phyloP scores from a whole-genome alignment of 768 basidiomycete genomes.

The Pholiota molesta region DNA sequence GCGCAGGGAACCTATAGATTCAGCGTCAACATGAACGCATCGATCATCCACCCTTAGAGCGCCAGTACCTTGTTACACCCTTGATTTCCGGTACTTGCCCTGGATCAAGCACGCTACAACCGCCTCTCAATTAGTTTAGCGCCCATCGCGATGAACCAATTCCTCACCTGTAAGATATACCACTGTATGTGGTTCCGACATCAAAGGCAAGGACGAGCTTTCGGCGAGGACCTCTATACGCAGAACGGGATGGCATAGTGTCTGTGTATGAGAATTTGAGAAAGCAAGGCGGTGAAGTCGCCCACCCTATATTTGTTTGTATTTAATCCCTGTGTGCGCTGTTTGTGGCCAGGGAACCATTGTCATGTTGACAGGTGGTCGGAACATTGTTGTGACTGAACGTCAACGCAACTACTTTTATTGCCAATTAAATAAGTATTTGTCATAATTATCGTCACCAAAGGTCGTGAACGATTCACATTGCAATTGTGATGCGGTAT shows the following conservation, averaged over 20 bases:
- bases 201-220: conserved; percentile 47
- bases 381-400: no score
- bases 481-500: no score
- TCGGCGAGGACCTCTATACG: conserved; percentile 37
- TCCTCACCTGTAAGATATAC: conserved; percentile 32
- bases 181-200: conserved; percentile 47
- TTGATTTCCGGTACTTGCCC: conserved; percentile 40
- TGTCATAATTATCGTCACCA: no score
- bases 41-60: background rate
- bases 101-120: conserved; percentile 40
- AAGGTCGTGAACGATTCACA: no score
- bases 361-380: no score
- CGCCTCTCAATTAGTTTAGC: background rate
- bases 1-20: conserved; percentile 45
- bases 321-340: no score
- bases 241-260: conserved; percentile 28
- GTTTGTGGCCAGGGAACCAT: no score
- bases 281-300: background rate
- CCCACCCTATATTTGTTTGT: no score
- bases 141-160: background rate
- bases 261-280: background rate
- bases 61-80: conserved; percentile 38
- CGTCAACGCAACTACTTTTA: no score
- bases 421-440: no score
- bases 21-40: no score